Base-by-base conservation (phyloP, 2,329 filamentous ascomycete genomes). In the Lecanosticta acicola region DNA sequence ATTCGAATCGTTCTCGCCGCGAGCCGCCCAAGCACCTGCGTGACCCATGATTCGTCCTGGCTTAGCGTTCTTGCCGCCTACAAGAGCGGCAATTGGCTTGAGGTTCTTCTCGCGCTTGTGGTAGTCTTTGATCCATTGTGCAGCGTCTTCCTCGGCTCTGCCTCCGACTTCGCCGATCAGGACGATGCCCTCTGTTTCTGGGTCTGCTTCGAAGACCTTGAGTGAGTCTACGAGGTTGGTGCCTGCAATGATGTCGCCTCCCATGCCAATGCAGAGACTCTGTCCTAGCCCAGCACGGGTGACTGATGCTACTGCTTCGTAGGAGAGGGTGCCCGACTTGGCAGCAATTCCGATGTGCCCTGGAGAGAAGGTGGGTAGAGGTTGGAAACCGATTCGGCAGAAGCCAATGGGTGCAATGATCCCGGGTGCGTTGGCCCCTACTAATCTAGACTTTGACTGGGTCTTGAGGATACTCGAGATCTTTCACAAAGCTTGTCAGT, bases 271-370 rank as follows among this genome's bases (percentile, higher is more conserved):
- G 34, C 84, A 85, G 4, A 89, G 68, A 58, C 83, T 87, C 64
- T 91, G 86, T 0, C 86, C 86, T 1, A 90, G 69, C 0, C 85
- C 85, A n/a, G 79, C 81, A 50, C 81, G 74, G 4, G 83, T 86
- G 18, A 86, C 81, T 1, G 84, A 82, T 0, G 83, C 85, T 1
- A 89, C 85, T 1, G 85, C 80, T 63, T 91, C 86, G 58, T 90
- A 91, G 50, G 84, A 87, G 33, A 91, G 68, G 0, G 86, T 91
- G 1, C 85, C 86, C 0, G 84, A 88, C 62, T 87, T 89, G n/a
- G 84, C 84, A 2, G 87, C 78, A 44, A 91, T 85, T 2, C 85
- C 85, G 17, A 91, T 72, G 46, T 78, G 76, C 0, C 85, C 86
- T 0, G 79, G 76, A 46, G 74, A 70, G 59, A 88, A 90, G 47